Evolutionary conservation across 1,284 basidiomycete species (phyloP).

Genomic region (Leccinum glutinopallens): DNA sequence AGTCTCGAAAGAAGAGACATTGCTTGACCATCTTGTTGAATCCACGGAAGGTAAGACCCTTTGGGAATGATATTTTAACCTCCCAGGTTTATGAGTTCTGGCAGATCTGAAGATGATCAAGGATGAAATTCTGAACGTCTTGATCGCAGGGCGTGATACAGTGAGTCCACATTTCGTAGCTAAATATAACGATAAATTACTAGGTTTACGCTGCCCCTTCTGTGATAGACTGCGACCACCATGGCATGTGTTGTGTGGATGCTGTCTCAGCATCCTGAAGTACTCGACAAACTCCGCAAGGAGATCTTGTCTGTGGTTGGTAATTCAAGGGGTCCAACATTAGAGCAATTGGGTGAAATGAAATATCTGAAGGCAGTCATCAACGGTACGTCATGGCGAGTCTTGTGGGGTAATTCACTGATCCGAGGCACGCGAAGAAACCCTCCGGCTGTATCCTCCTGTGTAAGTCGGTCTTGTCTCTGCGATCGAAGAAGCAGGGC

Average conservation of each 20-base stretch:
- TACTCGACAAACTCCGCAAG: slow-evolving; percentile 50
- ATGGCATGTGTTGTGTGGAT: slow-evolving; percentile 57
- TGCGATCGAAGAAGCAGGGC: neutral
- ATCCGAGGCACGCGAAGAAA: slow-evolving; percentile 41
- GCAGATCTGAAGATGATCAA: slow-evolving; percentile 40
- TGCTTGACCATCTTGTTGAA: slow-evolving; percentile 35
- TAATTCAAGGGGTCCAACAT: slow-evolving; percentile 43
- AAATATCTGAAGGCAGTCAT: slow-evolving; percentile 62
- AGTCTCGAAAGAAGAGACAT: slow-evolving; percentile 29
- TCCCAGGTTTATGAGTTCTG: neutral
- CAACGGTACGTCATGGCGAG: slow-evolving; percentile 46
- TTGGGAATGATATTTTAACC: neutral
- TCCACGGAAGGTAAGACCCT: slow-evolving; percentile 28
- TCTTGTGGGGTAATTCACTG: neutral
- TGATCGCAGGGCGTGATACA: slow-evolving; percentile 53
- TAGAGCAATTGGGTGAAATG: slow-evolving; percentile 56
- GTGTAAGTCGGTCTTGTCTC: slow-evolving; percentile 43
- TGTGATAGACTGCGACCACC: slow-evolving; percentile 48
- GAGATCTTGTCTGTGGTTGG: slow-evolving; percentile 56
- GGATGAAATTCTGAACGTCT: slow-evolving; percentile 52
- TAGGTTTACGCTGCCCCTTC: slow-evolving; percentile 3
- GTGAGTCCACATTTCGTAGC: slow-evolving; percentile 29
- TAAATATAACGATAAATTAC: neutral
- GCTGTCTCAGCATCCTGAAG: slow-evolving; percentile 52
- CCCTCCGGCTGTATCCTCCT: slow-evolving; percentile 61